Percentiles rank a stretch among this genome's conserved stretches.
These are phyloP conservation scores for Dipteronia dyeriana DNA, from an alignment of 345 rosid genomes.

Conservation along the genomic window DNA sequence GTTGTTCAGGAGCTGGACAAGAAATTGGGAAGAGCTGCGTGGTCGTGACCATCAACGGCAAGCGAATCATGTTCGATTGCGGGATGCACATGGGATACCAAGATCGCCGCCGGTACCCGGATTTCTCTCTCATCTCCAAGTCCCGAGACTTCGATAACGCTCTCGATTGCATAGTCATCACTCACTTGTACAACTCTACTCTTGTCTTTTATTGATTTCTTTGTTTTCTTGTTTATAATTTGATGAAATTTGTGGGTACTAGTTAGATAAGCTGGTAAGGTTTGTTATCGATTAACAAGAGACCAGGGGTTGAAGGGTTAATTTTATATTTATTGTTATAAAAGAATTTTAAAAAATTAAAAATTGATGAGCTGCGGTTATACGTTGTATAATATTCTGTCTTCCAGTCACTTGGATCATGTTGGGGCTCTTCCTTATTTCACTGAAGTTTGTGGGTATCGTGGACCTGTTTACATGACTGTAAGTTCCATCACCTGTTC, in stretches of 20 bases:
- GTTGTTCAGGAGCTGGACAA: slow-evolving; percentile 79
- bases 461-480: slow-evolving; percentile 93
- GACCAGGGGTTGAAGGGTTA: too few species aligned
- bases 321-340: too few species aligned
- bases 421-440: slow-evolving; percentile 93
- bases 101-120: slow-evolving; percentile 85
- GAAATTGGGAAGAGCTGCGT: slow-evolving; percentile 97
- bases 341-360: background rate
- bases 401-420: slow-evolving; percentile 82
- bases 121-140: slow-evolving; percentile 68
- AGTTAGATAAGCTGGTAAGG: background rate
- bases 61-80: slow-evolving; percentile 91
- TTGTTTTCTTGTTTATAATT: background rate
- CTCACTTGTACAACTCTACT: slow-evolving; percentile 63
- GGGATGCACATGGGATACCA: slow-evolving; percentile 97
- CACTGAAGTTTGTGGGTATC: slow-evolving; percentile 90
- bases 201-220: background rate
- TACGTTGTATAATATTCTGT: background rate
- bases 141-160: slow-evolving; percentile 53
- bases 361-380: background rate
- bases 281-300: too few species aligned
- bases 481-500: slow-evolving; percentile 46
- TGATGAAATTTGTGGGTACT: background rate
- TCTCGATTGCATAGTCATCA: slow-evolving; percentile 73
- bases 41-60: slow-evolving; percentile 81